Evolutionary conservation across 2,329 filamentous ascomycete genomes (phyloP).

Genomic region (Claviceps sp.): DNA sequence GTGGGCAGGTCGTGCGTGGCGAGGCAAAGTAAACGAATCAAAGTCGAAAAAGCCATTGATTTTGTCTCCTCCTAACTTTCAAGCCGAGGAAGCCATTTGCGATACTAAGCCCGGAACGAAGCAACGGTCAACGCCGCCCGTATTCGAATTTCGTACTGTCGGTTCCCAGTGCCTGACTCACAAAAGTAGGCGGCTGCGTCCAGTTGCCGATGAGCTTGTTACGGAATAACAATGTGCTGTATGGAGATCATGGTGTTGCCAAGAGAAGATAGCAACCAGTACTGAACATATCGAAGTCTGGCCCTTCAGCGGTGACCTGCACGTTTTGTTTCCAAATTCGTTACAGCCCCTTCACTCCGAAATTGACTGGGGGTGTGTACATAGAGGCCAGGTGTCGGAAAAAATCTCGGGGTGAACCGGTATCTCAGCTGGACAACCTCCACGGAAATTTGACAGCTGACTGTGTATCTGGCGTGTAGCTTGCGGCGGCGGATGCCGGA

Average conservation of each 20-base stretch:
- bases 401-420: constrained; percentile 22
- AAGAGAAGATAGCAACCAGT: too few relatives aligned
- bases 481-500: neutral
- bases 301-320: neutral
- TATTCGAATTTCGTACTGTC: too few relatives aligned
- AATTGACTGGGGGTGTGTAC: neutral
- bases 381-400: constrained; percentile 9
- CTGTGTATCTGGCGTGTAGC: constrained; percentile 1
- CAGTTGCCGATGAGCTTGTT: too few relatives aligned
- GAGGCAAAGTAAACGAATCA: neutral
- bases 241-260: too few relatives aligned
- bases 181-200: too few relatives aligned
- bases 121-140: neutral
- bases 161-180: too few relatives aligned
- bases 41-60: neutral
- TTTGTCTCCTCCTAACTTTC: too few relatives aligned
- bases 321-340: too few relatives aligned
- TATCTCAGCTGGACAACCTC: constrained; percentile 10
- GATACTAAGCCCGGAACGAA: neutral
- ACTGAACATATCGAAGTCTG: neutral
- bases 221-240: too few relatives aligned
- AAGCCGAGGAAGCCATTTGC: neutral
- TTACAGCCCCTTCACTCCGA: too few relatives aligned
- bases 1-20: neutral
- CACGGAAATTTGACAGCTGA: neutral